These are phyloP conservation scores for Nidularia pulvinata DNA, from an alignment of 768 basidiomycete genomes.

Conservation along the genomic window DNA sequence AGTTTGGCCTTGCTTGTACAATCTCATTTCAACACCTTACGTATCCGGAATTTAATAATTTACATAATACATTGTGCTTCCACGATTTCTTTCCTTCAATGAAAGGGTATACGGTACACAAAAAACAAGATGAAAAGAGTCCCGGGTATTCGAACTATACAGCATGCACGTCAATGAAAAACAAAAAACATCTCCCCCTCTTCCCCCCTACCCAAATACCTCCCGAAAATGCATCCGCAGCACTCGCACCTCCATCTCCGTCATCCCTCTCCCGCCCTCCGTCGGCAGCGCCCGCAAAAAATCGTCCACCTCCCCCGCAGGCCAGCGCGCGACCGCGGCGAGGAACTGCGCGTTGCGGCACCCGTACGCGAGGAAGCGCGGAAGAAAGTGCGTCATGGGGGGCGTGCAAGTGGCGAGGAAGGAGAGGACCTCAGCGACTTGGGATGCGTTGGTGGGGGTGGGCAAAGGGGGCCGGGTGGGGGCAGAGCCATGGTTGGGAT, in stretches of 20 bases:
- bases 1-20: too few relatives aligned
- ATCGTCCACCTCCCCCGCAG: conserved; percentile 1
- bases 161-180: too few relatives aligned
- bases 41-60: too few relatives aligned
- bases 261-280: neutral
- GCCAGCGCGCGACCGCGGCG: neutral
- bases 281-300: neutral
- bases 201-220: too few relatives aligned
- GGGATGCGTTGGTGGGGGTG: neutral
- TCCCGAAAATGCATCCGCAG: conserved; percentile 2
- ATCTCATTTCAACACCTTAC: too few relatives aligned
- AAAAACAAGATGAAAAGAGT: too few relatives aligned
- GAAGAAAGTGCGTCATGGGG: conserved; percentile 1
- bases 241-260: neutral
- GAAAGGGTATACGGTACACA: too few relatives aligned
- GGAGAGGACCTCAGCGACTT: conserved; percentile 1
- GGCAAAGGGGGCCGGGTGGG: neutral
- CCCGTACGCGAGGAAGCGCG: conserved; percentile 3
- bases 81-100: too few relatives aligned
- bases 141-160: too few relatives aligned
- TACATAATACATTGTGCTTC: too few relatives aligned
- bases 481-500: neutral
- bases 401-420: conserved; percentile 3
- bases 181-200: too few relatives aligned
- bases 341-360: conserved; percentile 3